Conservation (phyloP, 2,329 filamentous ascomycete genomes). For the Chaetomiaceae sp. region DNA sequence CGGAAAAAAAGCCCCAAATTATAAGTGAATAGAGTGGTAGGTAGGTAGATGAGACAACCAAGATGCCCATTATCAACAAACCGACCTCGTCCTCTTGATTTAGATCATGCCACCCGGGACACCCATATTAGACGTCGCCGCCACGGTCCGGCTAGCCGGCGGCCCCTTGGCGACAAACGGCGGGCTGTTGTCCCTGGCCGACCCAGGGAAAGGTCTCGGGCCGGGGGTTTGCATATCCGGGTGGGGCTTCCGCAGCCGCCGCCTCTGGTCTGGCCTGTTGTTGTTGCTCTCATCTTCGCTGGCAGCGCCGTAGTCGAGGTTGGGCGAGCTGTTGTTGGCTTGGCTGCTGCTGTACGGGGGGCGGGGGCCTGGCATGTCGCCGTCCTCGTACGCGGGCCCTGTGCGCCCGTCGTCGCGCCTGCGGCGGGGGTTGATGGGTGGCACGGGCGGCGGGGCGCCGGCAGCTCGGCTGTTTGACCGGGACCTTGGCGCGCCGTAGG, state of each 20-base stretch:
- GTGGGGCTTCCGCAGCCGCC: conserved; percentile 40
- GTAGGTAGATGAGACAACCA: neutral
- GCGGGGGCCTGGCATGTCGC: conserved; percentile 28
- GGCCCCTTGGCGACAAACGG: conserved; percentile 31
- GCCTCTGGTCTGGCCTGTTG: conserved; percentile 33
- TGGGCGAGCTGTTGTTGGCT: conserved; percentile 16
- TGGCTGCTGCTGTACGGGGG: conserved; percentile 29
- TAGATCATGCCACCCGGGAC: conserved; percentile 36
- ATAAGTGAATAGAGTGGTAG: neutral
- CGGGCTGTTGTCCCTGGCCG: conserved; percentile 26
- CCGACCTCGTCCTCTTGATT: no score
- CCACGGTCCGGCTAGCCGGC: conserved; percentile 33
- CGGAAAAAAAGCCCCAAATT: neutral
- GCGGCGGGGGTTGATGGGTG: conserved; percentile 55
- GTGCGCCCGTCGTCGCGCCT: conserved; percentile 35
- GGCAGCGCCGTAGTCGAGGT: conserved; percentile 20
- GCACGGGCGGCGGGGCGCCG: conserved; percentile 45
- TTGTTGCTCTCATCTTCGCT: conserved; percentile 39
- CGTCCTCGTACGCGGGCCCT: conserved; percentile 36
- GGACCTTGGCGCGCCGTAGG: conserved; percentile 36
- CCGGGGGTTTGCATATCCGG: conserved; percentile 35
- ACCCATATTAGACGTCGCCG: conserved; percentile 29
- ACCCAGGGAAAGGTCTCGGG: conserved; percentile 15
- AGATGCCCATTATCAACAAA: neutral
- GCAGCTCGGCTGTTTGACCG: conserved; percentile 36